phyloP scores from a whole-genome alignment of 1,284 basidiomycete genomes.

The Boletus sp. region DNA sequence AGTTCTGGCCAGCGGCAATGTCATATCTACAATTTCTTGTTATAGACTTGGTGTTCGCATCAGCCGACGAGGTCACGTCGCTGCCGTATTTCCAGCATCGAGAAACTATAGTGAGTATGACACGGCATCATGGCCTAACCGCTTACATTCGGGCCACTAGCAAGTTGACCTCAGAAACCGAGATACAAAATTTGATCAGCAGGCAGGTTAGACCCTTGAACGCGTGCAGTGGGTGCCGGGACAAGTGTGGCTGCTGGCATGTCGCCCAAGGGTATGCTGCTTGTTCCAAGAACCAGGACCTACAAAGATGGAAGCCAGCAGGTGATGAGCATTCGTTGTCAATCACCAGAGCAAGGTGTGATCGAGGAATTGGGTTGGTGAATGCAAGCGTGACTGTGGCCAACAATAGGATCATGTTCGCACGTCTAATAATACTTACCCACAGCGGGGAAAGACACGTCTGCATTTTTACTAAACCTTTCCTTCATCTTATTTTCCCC shows the following conservation, averaged over 20 bases:
- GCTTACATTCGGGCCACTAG: constrained; percentile 39
- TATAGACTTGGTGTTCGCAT: too few relatives aligned
- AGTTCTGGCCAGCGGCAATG: too few relatives aligned
- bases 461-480: constrained; percentile 14
- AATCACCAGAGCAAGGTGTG: too few relatives aligned
- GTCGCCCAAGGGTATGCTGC: too few relatives aligned
- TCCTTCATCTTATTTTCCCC: constrained; percentile 15
- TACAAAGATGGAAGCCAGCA: too few relatives aligned
- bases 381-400: too few relatives aligned
- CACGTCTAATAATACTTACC: constrained; percentile 27
- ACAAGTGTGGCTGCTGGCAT: too few relatives aligned
- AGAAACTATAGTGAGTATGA: constrained; percentile 34
- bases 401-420: constrained; percentile 19
- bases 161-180: neutral
- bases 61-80: neutral
- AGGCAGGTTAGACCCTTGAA: constrained; percentile 34
- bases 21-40: too few relatives aligned
- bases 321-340: too few relatives aligned
- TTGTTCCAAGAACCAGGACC: too few relatives aligned
- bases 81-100: constrained; percentile 3
- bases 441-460: constrained; percentile 24
- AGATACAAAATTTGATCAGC: neutral
- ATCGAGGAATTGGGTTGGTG: too few relatives aligned
- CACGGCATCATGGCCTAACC: constrained; percentile 35
- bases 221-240: too few relatives aligned